These are phyloP conservation scores for Cruciata laevipes DNA, from an alignment of 257 asterid genomes.

Conservation along the genomic window DNA sequence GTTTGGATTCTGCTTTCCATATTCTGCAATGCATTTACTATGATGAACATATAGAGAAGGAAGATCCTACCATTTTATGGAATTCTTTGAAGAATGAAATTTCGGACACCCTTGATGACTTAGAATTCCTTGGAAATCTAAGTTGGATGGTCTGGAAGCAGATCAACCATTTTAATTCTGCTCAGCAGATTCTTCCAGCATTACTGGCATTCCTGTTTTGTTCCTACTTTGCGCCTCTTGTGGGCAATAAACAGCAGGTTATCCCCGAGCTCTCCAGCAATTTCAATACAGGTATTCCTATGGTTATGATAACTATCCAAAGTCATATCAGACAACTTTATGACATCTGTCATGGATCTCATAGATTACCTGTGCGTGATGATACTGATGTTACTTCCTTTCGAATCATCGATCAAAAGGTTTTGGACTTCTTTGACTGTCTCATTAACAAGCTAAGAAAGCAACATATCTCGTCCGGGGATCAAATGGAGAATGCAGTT, in stretches of 20 bases:
- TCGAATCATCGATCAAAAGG: too few species aligned
- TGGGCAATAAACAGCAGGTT: not conserved
- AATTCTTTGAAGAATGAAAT: not conserved
- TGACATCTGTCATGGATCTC: not conserved
- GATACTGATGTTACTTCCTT: not conserved
- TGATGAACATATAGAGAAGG: not conserved
- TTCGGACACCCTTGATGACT: not conserved
- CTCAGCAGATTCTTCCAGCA: not conserved
- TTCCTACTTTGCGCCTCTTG: not conserved
- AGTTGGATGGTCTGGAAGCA: not conserved
- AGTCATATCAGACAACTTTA: not conserved
- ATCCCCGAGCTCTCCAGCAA: not conserved
- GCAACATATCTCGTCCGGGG: not conserved
- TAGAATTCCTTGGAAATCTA: not conserved
- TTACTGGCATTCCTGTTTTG: not conserved
- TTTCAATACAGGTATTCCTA: not conserved
- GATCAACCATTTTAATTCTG: not conserved
- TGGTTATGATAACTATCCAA: not conserved
- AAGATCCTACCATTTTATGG: not conserved
- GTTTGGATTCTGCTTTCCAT: not conserved
- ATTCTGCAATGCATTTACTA: not conserved
- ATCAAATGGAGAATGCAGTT: not conserved
- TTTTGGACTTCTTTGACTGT: not conserved
- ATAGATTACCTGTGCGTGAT: not conserved
- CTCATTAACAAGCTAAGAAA: not conserved